Evolutionary conservation across 2,329 filamentous ascomycete genomes (phyloP), one percentile per base, ranked within the genome.

Genomic region (Nemania diffusa): DNA sequence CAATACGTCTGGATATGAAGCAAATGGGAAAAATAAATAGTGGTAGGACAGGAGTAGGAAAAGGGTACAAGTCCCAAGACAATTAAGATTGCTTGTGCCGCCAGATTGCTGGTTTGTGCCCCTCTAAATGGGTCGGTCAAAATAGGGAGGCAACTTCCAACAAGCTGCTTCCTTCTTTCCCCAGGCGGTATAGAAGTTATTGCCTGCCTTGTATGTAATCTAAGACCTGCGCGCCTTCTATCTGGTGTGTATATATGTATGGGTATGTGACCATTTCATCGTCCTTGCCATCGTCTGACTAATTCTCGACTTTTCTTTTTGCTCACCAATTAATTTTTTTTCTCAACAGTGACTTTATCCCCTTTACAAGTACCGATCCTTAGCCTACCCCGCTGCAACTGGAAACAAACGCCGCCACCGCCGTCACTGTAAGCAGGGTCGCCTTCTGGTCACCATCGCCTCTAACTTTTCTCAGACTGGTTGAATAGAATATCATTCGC

Each of bases 401-500:
- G 9, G 4, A 40, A 50, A 34, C 50, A 52, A 34, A 29, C 53
- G 42, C 24, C 40, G 32, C 52, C 46, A 24, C 8, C 32, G 20
- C 8, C 32, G 5, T 34, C 46, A 58, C 64, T 52, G 11, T 20
- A 46, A 32, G 40, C 40, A 27, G 22, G 40, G 9, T 34, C 62
- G 15, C 26, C 34, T 26, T 29, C 22, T 29, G 26, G 29, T 42
- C 46, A 42, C 27, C 63, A 52, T 50, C 63, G 40, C 26, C 48
- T 34, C 57, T 15, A 53, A 34, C 29, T 55, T 8, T 13, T 17
- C 22, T 8, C 13, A 17, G 1, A 56, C n/a, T 17, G 32, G 15
- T 17, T 27, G 22, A 27, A 52, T 24, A 8, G 27, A 64, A 71
- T 64, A 58, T 76, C 74, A 63, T 78, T 76, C 71, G 72, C 69